These are phyloP conservation scores for Scleroderma citrinum DNA, from an alignment of 768 basidiomycete species.

Conservation along the genomic window DNA sequence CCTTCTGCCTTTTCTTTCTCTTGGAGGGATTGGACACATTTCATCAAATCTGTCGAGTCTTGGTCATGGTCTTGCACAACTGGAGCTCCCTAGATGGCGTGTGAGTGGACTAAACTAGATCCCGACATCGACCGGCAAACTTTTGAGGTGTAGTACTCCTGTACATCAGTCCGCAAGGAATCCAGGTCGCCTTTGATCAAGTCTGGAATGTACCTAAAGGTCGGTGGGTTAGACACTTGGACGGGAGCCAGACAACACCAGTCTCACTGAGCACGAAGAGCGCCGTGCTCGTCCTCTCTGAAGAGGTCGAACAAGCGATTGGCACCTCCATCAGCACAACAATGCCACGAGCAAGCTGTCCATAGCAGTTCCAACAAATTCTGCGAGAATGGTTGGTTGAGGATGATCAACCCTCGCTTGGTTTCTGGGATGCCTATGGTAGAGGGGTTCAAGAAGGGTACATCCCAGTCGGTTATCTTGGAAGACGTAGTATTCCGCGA, in stretches of 20 bases:
- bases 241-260: background rate
- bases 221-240: background rate
- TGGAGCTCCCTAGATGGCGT: slow-evolving; percentile 50
- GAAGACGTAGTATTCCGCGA: background rate
- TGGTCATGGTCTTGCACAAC: slow-evolving; percentile 67
- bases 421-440: background rate
- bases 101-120: background rate
- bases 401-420: slow-evolving; percentile 65
- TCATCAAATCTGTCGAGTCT: slow-evolving; percentile 93
- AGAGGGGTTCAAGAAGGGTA: slow-evolving; percentile 19
- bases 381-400: slow-evolving; percentile 82
- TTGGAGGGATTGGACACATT: slow-evolving; percentile 66
- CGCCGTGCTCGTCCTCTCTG: background rate
- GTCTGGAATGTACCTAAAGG: slow-evolving; percentile 65
- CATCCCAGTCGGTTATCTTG: slow-evolving; percentile 17
- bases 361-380: slow-evolving; percentile 60
- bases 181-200: slow-evolving; percentile 94
- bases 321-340: slow-evolving; percentile 86
- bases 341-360: slow-evolving; percentile 43
- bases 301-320: slow-evolving; percentile 71
- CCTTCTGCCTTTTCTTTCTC: slow-evolving; percentile 46
- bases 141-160: slow-evolving; percentile 53
- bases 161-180: slow-evolving; percentile 74
- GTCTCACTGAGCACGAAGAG: slow-evolving; percentile 9
- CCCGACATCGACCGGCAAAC: slow-evolving; percentile 32